These are phyloP conservation scores for Phyllosticta citrichinensis DNA, from an alignment of 2,329 filamentous ascomycete genomes.

Conservation along the genomic window DNA sequence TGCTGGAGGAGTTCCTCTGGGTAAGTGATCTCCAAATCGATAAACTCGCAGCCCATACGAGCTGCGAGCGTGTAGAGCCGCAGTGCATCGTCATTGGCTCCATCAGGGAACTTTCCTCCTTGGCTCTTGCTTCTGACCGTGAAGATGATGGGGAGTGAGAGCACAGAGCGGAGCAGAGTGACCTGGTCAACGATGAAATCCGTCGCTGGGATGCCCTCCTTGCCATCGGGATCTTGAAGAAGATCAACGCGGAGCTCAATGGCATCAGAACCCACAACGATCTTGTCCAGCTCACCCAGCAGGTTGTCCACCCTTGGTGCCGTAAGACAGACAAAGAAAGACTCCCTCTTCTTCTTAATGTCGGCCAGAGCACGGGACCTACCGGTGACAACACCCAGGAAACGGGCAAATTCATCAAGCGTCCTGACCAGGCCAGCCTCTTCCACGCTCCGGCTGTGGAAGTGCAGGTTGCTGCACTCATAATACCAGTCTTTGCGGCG, in stretches of 20 bases:
- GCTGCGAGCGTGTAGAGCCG: constrained; percentile 69
- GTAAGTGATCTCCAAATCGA: constrained; percentile 86
- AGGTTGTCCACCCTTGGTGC: constrained; percentile 61
- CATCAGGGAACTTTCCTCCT: constrained; percentile 79
- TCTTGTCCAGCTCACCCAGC: constrained; percentile 55
- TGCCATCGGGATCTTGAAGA: constrained; percentile 58
- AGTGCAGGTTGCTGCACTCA: constrained; percentile 88
- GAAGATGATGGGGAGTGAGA: constrained; percentile 77
- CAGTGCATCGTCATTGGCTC: constrained; percentile 58
- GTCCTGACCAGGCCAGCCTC: constrained; percentile 41
- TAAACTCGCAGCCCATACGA: constrained; percentile 78
- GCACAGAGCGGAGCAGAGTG: constrained; percentile 61
- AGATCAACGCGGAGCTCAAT: constrained; percentile 92
- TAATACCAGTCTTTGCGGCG: constrained; percentile 83
- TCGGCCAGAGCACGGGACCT: constrained; percentile 43
- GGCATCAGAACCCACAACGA: constrained; percentile 79
- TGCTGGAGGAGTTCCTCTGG: constrained; percentile 63
- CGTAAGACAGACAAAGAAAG: constrained; percentile 90
- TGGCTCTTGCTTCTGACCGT: constrained; percentile 79
- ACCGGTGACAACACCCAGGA: constrained; percentile 61
- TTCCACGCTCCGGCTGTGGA: constrained; percentile 65
- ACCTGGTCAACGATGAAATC: constrained; percentile 79
- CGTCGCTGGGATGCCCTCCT: constrained; percentile 48
- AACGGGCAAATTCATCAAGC: constrained; percentile 61
- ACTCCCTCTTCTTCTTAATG: constrained; percentile 56